Base-by-base conservation (phyloP, 352 stramenopile genomes). In the Saprolegnia diclina region DNA sequence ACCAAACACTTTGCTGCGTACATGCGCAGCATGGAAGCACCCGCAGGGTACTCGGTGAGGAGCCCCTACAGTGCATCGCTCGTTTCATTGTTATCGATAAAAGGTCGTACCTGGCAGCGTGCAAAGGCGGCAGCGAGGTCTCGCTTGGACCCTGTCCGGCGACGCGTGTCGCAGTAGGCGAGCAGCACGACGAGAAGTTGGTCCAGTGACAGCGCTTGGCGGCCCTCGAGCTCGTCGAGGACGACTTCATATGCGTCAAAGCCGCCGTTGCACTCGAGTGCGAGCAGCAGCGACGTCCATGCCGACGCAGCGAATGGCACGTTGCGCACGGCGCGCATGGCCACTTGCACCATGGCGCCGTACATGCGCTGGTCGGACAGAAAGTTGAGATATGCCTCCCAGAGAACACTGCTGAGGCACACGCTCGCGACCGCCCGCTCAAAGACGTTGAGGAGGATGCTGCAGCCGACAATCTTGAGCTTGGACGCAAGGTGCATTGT, bases 261-360 rank as follows among this genome's bases (percentile, higher is more conserved):
- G 14, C n/a, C 26, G 24, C 38, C 38, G 13, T 66, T 42, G 14
- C 7, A 42, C 22, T 66, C 57, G 35, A 66, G 21, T n/a, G 57
- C 37, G n/a, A 55, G 37, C 6, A 66, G 50, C 35, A 66, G 40
- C 13, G 57, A 40, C n/a, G 53, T 40, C 57, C 57, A 66, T 16
- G 42, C 37, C 13, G 37, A n/a, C 19, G 57, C 10, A 18, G n/a
- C 40, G 42, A 66, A 66, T 0, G 57, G 57, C 19, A 66, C 40
- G 38, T 66, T 66, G 11, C 57, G 32, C 10, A 48, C 38, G 22
- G 57, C 57, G 48, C 57, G 35, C 44, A 54, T 66, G 2, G 40
- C 57, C 14, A 55, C 42, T n/a, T 35, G 19, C 4, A 55, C 0
- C 3, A 22, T 38, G 11, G 42, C 42, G 42, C 13, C 42, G 19